Base-by-base conservation (phyloP, 1,284 basidiomycete species). In the Heterobasidion irregulare region DNA sequence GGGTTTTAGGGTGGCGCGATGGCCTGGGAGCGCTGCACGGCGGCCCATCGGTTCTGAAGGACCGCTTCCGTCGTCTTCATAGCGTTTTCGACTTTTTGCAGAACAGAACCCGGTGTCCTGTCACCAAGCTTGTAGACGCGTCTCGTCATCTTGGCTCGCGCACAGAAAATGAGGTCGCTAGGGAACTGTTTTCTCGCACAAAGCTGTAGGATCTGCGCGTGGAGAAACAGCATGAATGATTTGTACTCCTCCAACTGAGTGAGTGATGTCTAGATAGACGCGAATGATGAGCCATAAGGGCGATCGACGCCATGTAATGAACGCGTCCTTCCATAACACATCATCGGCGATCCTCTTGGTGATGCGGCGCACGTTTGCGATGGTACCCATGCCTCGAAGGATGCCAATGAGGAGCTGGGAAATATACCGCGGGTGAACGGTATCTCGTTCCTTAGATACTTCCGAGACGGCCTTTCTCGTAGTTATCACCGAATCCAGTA, bases 221-320 rank as follows among this genome's bases (percentile, higher is more conserved):
- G 65, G 32, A 75, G 62, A 53, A 69, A 76, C 1, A 71, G 53
- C 62, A 79, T 72, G 46, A 81, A 81, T 0, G 50, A 19, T 57
- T 81, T 81, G 66, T 80, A 82, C 1, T 61, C 60, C 16, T 52
- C 52, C 15, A 18, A 9, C 12, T 46, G 48, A n/a, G 54, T 41
- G 8, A 78, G 63, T 0, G 73, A 66, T 0, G 72, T 74, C 56
- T 81, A 78, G 3, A 80, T 56, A 68, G 1, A 80, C 72, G 8
- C 75, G 72, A 38, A 78, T 62, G n/a, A 76, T 60, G 5, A 77
- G 69, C 74, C 75, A 79, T 1, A 75, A 58, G 0, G 74, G 65
- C 3, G 75, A 75, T 15, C 78, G 66, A 13, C 75, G 64, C 77
- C 77, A 79, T 10, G 76, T 76, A 12, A 66, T 63, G 32, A 56